Evolutionary conservation across 2,329 filamentous ascomycete genomes (phyloP).

Genomic region (Fusarium chuoi): DNA sequence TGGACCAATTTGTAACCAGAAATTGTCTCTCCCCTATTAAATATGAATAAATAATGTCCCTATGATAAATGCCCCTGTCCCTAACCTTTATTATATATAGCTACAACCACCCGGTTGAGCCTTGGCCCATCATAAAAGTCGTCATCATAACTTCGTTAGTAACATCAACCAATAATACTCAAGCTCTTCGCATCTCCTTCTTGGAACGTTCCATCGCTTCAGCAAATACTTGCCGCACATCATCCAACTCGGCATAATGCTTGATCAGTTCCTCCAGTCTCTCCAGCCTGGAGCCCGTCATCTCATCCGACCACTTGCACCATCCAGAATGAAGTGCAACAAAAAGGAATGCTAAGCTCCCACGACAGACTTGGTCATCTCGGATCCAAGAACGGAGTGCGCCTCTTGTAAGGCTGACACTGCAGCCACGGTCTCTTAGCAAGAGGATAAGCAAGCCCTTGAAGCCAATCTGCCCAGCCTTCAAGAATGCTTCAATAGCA

Average conservation of each 20-base stretch:
- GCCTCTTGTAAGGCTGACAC: slow-evolving; percentile 17
- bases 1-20: neutral
- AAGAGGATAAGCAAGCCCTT: slow-evolving; percentile 23
- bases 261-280: slow-evolving; percentile 18
- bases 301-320: slow-evolving; percentile 17
- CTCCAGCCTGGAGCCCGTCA: slow-evolving; percentile 8
- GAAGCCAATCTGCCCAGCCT: slow-evolving; percentile 21
- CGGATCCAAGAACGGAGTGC: slow-evolving; percentile 23
- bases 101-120: slow-evolving; percentile 3
- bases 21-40: slow-evolving; percentile 6
- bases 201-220: slow-evolving; percentile 26
- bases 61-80: neutral
- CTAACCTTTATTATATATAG: neutral
- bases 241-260: slow-evolving; percentile 24
- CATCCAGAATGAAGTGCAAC: slow-evolving; percentile 25
- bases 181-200: slow-evolving; percentile 17
- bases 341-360: slow-evolving; percentile 23
- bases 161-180: neutral
- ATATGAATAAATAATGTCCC: neutral
- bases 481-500: slow-evolving; percentile 20
- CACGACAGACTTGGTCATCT: slow-evolving; percentile 15
- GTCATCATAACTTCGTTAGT: slow-evolving; percentile 24
- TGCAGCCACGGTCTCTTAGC: slow-evolving; percentile 19
- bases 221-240: slow-evolving; percentile 18
- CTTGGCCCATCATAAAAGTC: slow-evolving; percentile 13